Evolutionary conservation across 352 stramenopile species (phyloP).

Genomic region (Phytophthora cactorum): DNA sequence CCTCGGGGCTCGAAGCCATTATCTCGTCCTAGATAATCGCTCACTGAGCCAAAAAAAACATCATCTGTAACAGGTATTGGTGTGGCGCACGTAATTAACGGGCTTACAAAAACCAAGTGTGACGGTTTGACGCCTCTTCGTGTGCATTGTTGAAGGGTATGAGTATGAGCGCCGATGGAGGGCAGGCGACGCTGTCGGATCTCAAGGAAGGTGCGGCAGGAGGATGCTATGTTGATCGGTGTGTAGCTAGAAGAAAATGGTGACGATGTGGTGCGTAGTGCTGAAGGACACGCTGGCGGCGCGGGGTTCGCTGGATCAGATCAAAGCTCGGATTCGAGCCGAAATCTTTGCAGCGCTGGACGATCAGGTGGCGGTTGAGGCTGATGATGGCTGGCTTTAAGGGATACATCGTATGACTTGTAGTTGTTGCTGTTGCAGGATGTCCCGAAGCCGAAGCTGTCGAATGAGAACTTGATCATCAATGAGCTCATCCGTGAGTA

Average conservation of each 20-base stretch:
- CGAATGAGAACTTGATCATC: slow-evolving; percentile 94
- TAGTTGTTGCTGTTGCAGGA: slow-evolving; percentile 12
- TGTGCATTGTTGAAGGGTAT: slow-evolving; percentile 25
- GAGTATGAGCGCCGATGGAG: slow-evolving; percentile 14
- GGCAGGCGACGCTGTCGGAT: slow-evolving; percentile 54
- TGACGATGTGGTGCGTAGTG: slow-evolving; percentile 39
- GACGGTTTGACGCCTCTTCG: slow-evolving; percentile 16
- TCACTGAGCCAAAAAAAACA: slow-evolving; percentile 16
- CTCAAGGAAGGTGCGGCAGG: slow-evolving; percentile 51
- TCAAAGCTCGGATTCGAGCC: slow-evolving; percentile 84
- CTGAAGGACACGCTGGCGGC: slow-evolving; percentile 86
- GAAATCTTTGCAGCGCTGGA: slow-evolving; percentile 88
- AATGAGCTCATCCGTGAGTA: slow-evolving; percentile 96
- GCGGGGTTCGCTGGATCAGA: slow-evolving; percentile 76
- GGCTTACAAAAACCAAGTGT: slow-evolving; percentile 10
- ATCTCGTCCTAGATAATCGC: slow-evolving; percentile 15
- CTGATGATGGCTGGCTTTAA: background rate
- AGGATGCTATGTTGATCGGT: background rate
- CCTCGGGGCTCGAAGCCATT: slow-evolving; percentile 17
- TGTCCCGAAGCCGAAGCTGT: slow-evolving; percentile 78
- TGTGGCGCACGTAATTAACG: slow-evolving; percentile 10
- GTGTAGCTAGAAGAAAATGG: background rate
- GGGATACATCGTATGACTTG: background rate
- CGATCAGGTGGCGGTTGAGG: slow-evolving; percentile 54
- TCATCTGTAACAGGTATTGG: slow-evolving; percentile 23